phyloP scores from a whole-genome alignment of 805 yeast genomes.

The Alloascoidea hylecoeti region DNA sequence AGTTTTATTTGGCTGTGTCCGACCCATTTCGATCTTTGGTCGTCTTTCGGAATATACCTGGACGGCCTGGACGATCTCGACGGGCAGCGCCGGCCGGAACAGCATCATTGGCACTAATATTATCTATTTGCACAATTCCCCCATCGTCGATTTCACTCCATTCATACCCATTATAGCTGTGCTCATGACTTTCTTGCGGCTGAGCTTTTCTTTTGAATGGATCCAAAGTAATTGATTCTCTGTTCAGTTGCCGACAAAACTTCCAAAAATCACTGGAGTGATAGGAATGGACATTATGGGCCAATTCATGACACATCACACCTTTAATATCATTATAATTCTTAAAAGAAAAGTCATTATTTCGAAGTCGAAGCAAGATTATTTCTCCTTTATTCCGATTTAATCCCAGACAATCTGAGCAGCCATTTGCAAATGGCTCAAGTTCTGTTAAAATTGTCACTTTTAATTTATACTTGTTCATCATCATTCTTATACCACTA shows the following conservation, averaged over 20 bases:
- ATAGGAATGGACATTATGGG: conserved; percentile 20
- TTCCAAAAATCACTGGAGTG: conserved; percentile 21
- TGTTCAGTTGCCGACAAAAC: conserved; percentile 17
- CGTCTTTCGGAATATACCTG: no score
- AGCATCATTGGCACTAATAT: no score
- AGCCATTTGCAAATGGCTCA: conserved; percentile 17
- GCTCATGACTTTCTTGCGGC: no score
- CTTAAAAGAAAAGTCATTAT: conserved; percentile 20
- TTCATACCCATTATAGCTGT: no score
- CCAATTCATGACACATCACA: conserved; percentile 22
- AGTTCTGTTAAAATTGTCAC: conserved; percentile 21
- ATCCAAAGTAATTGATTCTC: conserved; percentile 16
- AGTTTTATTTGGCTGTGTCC: no score
- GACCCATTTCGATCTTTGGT: no score
- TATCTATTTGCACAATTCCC: no score
- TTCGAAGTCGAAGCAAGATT: conserved; percentile 20
- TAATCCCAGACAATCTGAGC: conserved; percentile 17
- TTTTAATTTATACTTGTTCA: conserved; percentile 18
- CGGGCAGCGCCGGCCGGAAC: no score
- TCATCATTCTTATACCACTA: conserved; percentile 19
- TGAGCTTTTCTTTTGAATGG: no score
- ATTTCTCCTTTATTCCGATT: conserved; percentile 19
- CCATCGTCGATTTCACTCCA: no score
- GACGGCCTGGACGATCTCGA: no score
- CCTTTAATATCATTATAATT: conserved; percentile 17